Base-by-base conservation (phyloP, 2,329 filamentous ascomycete genomes). In the Teratosphaeria epicoccoides region DNA sequence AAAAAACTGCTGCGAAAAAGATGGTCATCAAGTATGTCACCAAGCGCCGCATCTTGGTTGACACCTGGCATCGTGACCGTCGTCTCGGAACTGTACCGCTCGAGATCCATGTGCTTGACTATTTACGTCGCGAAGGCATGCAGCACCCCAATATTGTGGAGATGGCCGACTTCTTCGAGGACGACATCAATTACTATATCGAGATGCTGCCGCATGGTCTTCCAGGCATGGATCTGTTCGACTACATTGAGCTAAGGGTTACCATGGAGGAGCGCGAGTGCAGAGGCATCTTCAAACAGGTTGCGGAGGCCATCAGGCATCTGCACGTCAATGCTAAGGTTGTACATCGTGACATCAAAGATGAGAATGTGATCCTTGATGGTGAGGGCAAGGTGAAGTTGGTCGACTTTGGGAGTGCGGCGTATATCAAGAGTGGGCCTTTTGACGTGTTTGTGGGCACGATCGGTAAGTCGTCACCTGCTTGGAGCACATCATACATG, bases 371-470 rank as follows among this genome's bases (percentile, higher is more conserved):
- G 25, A 87, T 98, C 51, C 76, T 98, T 14, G 93, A 98, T 64
- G 91, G 93, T 29, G 90, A 97, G 66, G 90, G 91, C 24, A 84
- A 86, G 60, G 95, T 98, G 71, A 97, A 96, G 72, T 76, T 98
- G 63, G 97, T 97, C 60, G 93, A 98, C 70, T 98, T 98, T 71
- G 93, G 93, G 54, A 96, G 90, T 66, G 93, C 93, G 53, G 90
- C 93, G 56, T 98, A 98, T 68, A 95, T 97, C 75, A 96, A 95
- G 73, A 96, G 86, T 68, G 93, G 93, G 12, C 93, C 93, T 45
- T 98, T 98, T 76, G 90, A 97, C 68, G 93, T 98, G 12, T 98
- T 98, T 72, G 93, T 98, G 49, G 93, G 93, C 53, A 98, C 93
- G 1, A 97, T 98, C 69, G 91, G 91, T 96, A 75, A 65, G 84